phyloP scores from a whole-genome alignment of 352 stramenopile genomes.

The Globisporangium abappressorium region DNA sequence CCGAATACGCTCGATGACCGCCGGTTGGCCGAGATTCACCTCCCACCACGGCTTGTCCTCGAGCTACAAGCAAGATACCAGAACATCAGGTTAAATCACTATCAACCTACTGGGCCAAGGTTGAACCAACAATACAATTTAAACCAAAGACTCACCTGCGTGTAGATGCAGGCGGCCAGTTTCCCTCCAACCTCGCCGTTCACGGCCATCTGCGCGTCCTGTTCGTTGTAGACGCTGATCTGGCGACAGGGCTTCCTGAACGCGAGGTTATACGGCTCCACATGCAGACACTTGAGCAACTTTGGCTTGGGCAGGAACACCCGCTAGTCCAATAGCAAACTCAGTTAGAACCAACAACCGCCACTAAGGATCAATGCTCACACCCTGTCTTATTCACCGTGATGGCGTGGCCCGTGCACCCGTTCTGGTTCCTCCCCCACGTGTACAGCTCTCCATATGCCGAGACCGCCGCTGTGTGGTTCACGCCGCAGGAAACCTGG shows the following conservation, averaged over 20 bases:
- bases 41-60: constrained; percentile 94
- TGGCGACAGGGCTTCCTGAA: constrained; percentile 70
- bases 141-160: constrained; percentile 50
- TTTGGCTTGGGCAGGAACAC: constrained; percentile 75
- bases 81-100: not conserved
- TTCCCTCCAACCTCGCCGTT: constrained; percentile 74
- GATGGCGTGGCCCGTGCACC: constrained; percentile 85
- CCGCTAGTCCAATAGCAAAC: constrained; percentile 19
- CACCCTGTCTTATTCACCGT: not conserved
- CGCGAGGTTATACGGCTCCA: constrained; percentile 89
- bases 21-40: constrained; percentile 84
- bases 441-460: constrained; percentile 89
- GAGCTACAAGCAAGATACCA: constrained; percentile 31
- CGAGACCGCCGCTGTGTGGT: constrained; percentile 89
- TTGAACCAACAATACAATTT: not conserved
- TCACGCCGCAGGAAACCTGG: constrained; percentile 85
- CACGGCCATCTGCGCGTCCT: constrained; percentile 75
- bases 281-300: constrained; percentile 77
- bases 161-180: constrained; percentile 82
- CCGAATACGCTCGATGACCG: constrained; percentile 75
- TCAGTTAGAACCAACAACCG: not conserved
- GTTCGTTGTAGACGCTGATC: constrained; percentile 90
- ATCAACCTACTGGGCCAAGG: not conserved
- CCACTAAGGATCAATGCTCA: not conserved
- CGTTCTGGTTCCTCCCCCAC: constrained; percentile 89